Percentiles rank a stretch among this genome's conserved stretches.
These are phyloP conservation scores for Cairneyella variabilis DNA, from an alignment of 495 filamentous ascomycete species.

Conservation along the genomic window DNA sequence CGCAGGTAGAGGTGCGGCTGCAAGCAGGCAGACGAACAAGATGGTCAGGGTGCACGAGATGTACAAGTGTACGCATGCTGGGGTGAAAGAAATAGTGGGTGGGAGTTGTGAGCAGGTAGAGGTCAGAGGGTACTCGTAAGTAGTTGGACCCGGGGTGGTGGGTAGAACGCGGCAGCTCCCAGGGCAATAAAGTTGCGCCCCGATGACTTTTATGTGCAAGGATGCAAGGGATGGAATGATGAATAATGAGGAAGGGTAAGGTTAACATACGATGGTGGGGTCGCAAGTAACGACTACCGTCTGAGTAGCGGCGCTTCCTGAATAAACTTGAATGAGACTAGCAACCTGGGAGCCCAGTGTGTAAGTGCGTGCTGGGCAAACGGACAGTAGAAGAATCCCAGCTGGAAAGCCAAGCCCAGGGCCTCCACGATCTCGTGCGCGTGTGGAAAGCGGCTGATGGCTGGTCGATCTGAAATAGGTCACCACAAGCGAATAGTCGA, in stretches of 20 bases:
- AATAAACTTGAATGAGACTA: too few relatives aligned
- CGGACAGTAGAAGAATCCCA: conserved; percentile 3
- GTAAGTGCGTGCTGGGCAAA: not conserved
- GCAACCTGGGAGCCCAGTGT: not conserved
- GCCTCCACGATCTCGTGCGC: conserved; percentile 5
- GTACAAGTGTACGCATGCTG: conserved; percentile 10
- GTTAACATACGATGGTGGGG: conserved; percentile 13
- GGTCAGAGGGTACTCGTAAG: not conserved
- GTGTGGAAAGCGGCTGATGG: conserved; percentile 16
- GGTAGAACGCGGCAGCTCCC: not conserved
- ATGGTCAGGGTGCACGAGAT: not conserved
- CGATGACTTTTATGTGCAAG: conserved; percentile 14
- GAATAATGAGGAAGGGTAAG: conserved; percentile 16
- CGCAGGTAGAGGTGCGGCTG: conserved; percentile 1
- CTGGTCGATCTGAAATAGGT: conserved; percentile 15
- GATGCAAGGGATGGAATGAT: conserved; percentile 21
- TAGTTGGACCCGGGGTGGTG: conserved; percentile 6
- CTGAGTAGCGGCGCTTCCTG: too few relatives aligned
- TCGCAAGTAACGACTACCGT: too few relatives aligned
- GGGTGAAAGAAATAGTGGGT: not conserved
- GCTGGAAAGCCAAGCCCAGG: not conserved
- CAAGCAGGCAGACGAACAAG: not conserved
- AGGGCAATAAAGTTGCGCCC: conserved; percentile 7
- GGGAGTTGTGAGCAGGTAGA: not conserved
- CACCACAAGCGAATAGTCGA: conserved; percentile 13